A percentile compares a stretch with the other conserved stretches of the same genome.
Evolutionary conservation across 208 protist genomes (phyloP).

Genomic region (Crithidia sp.): DNA sequence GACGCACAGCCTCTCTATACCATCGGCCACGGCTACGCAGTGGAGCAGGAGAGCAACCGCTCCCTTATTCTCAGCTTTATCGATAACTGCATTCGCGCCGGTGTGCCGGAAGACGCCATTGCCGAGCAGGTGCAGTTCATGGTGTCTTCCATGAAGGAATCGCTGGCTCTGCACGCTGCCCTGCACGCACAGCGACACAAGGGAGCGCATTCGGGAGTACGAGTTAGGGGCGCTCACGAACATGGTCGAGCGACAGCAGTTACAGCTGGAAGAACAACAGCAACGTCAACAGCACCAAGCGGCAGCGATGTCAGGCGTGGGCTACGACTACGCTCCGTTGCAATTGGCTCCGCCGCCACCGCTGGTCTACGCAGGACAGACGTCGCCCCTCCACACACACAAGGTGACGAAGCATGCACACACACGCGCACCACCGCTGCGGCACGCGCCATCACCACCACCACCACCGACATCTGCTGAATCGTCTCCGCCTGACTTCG

Average conservation of each 20-base stretch:
- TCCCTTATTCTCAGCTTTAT: constrained; percentile 78
- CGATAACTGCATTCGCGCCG: constrained; percentile 58
- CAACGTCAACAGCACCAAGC: constrained; percentile 3
- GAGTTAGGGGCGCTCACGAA: constrained; percentile 57
- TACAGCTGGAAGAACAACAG: constrained; percentile 17
- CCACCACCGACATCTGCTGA: no score
- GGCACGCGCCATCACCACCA: no score
- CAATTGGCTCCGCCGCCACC: constrained; percentile 7
- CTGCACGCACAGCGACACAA: constrained; percentile 63
- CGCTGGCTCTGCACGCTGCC: constrained; percentile 59
- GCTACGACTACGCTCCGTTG: neutral
- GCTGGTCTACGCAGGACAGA: neutral
- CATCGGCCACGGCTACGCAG: neutral
- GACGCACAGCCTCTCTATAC: neutral
- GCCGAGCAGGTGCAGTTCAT: constrained; percentile 81
- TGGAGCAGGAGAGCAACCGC: constrained; percentile 20
- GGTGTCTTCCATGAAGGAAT: constrained; percentile 74
- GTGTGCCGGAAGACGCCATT: constrained; percentile 73
- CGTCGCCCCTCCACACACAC: neutral
- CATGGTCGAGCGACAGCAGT: constrained; percentile 59
- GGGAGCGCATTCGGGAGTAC: constrained; percentile 58
- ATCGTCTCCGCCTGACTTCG: no score
- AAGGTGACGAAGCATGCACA: no score
- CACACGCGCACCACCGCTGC: no score
- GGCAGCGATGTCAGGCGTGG: neutral